These are phyloP conservation scores for Dothistroma septosporum DNA, from an alignment of 2,329 filamentous ascomycete species.

Conservation along the genomic window DNA sequence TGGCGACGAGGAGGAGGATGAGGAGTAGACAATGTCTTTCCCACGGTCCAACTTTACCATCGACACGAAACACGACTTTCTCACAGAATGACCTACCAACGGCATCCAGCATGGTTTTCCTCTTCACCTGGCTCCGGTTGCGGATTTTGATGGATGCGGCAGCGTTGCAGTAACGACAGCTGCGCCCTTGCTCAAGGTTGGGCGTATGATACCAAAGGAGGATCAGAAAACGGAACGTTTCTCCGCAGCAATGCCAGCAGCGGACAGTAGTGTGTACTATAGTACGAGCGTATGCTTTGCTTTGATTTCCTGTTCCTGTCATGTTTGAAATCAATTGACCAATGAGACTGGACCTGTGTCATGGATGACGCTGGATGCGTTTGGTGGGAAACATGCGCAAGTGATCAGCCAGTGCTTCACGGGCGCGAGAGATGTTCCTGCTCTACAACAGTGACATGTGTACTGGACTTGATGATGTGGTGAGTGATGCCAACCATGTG, in stretches of 20 bases:
- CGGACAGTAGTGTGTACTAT: slow-evolving; percentile 18
- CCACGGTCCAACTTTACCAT: not conserved
- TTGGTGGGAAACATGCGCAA: not conserved
- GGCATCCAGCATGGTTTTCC: not conserved
- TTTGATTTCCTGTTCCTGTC: not conserved
- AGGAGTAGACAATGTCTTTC: slow-evolving; percentile 28
- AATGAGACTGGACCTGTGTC: not conserved
- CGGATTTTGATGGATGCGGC: slow-evolving; percentile 9
- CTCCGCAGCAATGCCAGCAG: slow-evolving; percentile 13
- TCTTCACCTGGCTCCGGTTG: slow-evolving; percentile 8
- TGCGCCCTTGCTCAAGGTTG: slow-evolving; percentile 19
- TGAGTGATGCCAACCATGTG: too few relatives aligned
- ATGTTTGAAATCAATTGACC: not conserved
- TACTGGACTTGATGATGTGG: too few relatives aligned
- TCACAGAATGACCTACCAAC: not conserved
- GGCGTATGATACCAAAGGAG: slow-evolving; percentile 22
- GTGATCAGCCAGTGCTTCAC: not conserved
- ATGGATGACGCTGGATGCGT: not conserved
- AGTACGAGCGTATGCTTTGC: slow-evolving; percentile 2
- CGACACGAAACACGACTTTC: not conserved
- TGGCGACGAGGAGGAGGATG: slow-evolving; percentile 37
- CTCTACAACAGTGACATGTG: too few relatives aligned
- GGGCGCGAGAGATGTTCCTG: too few relatives aligned
- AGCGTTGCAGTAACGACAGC: slow-evolving; percentile 17
- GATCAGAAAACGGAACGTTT: slow-evolving; percentile 13